Evolutionary conservation across 2,329 filamentous ascomycete genomes (phyloP).

Genomic region (Epichloe scottii): DNA sequence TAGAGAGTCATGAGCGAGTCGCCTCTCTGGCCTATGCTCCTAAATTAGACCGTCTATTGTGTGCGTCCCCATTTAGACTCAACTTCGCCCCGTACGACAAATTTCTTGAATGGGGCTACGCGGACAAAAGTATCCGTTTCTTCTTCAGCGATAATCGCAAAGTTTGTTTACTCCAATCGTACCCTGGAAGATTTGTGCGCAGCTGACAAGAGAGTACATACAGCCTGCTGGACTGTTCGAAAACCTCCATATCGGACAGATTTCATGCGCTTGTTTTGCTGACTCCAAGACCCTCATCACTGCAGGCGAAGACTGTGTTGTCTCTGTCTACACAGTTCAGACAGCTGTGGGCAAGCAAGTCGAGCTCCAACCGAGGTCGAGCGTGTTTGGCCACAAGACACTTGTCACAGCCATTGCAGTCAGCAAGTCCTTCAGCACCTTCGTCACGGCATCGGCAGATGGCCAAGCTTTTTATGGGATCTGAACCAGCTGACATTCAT

Average conservation of each 20-base stretch:
- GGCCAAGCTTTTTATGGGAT: conserved; percentile 88
- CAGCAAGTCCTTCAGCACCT: conserved; percentile 76
- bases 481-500: conserved; percentile 83
- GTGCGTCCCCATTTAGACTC: conserved; percentile 69
- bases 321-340: conserved; percentile 69
- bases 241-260: conserved; percentile 82
- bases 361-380: conserved; percentile 66
- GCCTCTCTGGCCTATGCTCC: conserved; percentile 64
- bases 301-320: conserved; percentile 80
- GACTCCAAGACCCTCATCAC: conserved; percentile 88
- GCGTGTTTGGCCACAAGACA: conserved; percentile 80
- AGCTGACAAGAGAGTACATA: conserved; percentile 18
- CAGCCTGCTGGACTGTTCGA: conserved; percentile 74
- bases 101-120: conserved; percentile 92
- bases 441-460: conserved; percentile 72
- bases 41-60: conserved; percentile 72
- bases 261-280: conserved; percentile 72
- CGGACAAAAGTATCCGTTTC: conserved; percentile 85
- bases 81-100: conserved; percentile 89
- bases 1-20: conserved; percentile 64
- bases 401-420: conserved; percentile 73
- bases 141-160: conserved; percentile 74
- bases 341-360: conserved; percentile 53
- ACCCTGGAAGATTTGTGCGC: conserved; percentile 1
- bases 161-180: conserved; percentile 23